Evolutionary conservation across 1,284 basidiomycete genomes (phyloP).

Genomic region (Cutaneotrichosporon sp.): DNA sequence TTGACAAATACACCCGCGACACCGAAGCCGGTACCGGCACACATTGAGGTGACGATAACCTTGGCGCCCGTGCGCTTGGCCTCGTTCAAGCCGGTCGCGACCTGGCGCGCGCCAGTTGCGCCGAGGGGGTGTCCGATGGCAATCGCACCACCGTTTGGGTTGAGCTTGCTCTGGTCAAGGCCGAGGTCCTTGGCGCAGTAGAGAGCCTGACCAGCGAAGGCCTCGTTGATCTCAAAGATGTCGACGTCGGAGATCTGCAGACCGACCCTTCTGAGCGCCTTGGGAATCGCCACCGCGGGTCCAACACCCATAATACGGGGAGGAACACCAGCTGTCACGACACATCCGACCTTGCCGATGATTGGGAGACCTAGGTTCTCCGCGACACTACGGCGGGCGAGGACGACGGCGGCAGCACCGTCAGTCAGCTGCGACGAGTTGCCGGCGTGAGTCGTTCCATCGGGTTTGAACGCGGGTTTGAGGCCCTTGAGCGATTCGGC

Average conservation of each 20-base stretch:
- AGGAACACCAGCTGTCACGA: constrained; percentile 71
- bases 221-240: constrained; percentile 84
- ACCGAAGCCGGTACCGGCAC: constrained; percentile 71
- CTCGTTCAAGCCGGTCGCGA: constrained; percentile 80
- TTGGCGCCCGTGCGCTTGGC: constrained; percentile 68
- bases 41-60: constrained; percentile 88
- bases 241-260: constrained; percentile 71
- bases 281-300: constrained; percentile 83
- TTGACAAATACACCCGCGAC: constrained; percentile 24
- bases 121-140: constrained; percentile 39
- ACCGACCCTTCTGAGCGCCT: constrained; percentile 63
- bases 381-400: constrained; percentile 77
- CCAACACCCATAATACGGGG: constrained; percentile 86
- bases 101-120: constrained; percentile 77
- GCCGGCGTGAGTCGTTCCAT: constrained; percentile 55
- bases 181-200: constrained; percentile 71
- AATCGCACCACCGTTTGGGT: constrained; percentile 83
- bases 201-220: constrained; percentile 79
- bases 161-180: constrained; percentile 73
- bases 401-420: constrained; percentile 88
- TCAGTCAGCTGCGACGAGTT: constrained; percentile 91
- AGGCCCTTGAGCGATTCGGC: constrained; percentile 74
- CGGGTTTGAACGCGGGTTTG: constrained; percentile 82
- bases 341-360: constrained; percentile 80
- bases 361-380: constrained; percentile 81